Percentiles rank a stretch among this genome's conserved stretches.
Evolutionary conservation across 1,284 basidiomycete genomes (phyloP).

Genomic region (Ganoderma sinense): DNA sequence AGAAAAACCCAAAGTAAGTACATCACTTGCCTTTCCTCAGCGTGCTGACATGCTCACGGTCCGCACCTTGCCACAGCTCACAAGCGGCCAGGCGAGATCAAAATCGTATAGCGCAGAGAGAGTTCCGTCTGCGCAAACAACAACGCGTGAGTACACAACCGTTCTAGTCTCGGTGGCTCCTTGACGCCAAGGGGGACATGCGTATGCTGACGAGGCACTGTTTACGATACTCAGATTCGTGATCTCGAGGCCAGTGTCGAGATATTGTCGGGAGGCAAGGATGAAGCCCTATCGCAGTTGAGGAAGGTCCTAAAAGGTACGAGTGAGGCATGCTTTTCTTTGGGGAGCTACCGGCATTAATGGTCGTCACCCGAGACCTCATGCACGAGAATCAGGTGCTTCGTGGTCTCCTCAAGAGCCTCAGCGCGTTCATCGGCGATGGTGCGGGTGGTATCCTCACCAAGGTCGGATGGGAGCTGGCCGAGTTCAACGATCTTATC

Average conservation of each 20-base stretch:
- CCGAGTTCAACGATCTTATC: slow-evolving; percentile 81
- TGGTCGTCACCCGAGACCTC: slow-evolving; percentile 59
- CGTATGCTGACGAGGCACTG: slow-evolving; percentile 15
- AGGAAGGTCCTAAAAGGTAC: slow-evolving; percentile 81
- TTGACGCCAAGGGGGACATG: background rate
- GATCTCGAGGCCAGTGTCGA: slow-evolving; percentile 93
- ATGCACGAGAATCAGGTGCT: slow-evolving; percentile 90
- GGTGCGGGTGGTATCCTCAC: slow-evolving; percentile 80
- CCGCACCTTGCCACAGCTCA: slow-evolving; percentile 56
- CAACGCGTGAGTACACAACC: slow-evolving; percentile 62
- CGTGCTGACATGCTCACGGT: slow-evolving; percentile 44
- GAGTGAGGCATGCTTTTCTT: slow-evolving; percentile 26
- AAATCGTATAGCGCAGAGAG: slow-evolving; percentile 92
- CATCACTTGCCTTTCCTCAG: slow-evolving; percentile 30
- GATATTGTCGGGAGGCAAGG: slow-evolving; percentile 87
- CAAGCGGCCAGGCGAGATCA: slow-evolving; percentile 88
- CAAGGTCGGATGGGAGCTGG: slow-evolving; percentile 79
- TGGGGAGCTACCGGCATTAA: slow-evolving; percentile 16
- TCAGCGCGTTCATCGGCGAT: slow-evolving; percentile 86
- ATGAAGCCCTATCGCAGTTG: slow-evolving; percentile 86
- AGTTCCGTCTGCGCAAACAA: slow-evolving; percentile 91
- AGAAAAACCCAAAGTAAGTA: slow-evolving; percentile 85
- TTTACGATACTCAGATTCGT: slow-evolving; percentile 67
- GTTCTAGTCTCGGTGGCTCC: background rate
- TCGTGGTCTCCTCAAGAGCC: slow-evolving; percentile 76